Evolutionary conservation across 768 basidiomycete species (phyloP), one percentile per base, ranked within the genome.

Genomic region (Plicaturopsis crispa): DNA sequence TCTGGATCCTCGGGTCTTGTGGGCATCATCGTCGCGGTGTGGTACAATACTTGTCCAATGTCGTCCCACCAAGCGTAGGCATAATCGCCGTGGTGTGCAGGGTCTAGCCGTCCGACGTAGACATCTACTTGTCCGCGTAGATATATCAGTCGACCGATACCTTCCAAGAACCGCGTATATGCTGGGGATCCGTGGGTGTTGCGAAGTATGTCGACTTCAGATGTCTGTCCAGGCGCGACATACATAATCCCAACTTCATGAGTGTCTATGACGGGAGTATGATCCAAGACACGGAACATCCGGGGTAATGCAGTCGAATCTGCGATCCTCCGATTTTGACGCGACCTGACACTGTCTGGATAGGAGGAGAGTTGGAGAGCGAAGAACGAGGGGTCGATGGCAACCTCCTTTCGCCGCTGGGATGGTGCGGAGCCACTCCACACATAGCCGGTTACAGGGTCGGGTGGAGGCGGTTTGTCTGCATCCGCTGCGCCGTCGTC

Each of bases 31-130:
- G 96, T 98, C 6, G 94, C 87, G 3, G 91, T 84, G 59, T 98
- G 96, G 56, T 87, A 99, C 38, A 97, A 72, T 44, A 96, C 78
- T 55, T 98, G 93, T 4, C 85, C 80, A 35, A 97, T 92, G 52
- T 97, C 92, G 57, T 98, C 92, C 89, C 93, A 96, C 93, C 94
- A 99, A 0, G 93, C 91, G 54, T 98, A 98, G 0, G 94, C 89
- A 53, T 93, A 96, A 59, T 92, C 86, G 11, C 96, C 96, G 52
- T 99, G 92, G 50, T 85, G 78, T 44, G 91, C 87, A 6, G 89
- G 79, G 52, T 91, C 84, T 18, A 98, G 70, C 3, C 91, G 89
- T 6, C 93, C 96, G 2, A 86, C 85, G 56, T 93, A 96, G 13
- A 98, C 80, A 53, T 94, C 92, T 7, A 84, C 71, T 57, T 94